A percentile compares a stretch with the other conserved stretches of the same genome.
These are phyloP conservation scores for Colletotrichum chrysophilum DNA, from an alignment of 2,329 filamentous ascomycete species.

Conservation along the genomic window DNA sequence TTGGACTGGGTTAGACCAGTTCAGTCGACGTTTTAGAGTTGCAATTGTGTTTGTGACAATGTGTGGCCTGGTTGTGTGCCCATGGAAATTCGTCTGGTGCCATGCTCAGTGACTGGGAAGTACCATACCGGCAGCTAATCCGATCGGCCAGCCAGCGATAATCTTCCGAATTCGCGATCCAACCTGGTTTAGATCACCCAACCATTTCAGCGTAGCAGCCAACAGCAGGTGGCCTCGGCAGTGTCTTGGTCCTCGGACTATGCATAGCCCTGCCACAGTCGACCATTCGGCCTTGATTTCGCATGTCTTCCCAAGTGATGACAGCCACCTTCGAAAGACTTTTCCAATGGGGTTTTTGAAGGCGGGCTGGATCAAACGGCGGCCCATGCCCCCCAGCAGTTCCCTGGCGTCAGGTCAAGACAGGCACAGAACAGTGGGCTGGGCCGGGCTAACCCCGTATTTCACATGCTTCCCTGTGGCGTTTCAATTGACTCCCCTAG, in stretches of 20 bases:
- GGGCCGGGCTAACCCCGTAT: not conserved
- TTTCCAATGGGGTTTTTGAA: not conserved
- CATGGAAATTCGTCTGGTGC: not conserved
- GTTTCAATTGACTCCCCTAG: constrained; percentile 14
- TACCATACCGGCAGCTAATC: not conserved
- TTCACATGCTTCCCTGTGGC: constrained; percentile 14
- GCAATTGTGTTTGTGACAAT: not conserved
- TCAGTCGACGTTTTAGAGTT: not conserved
- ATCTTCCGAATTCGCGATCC: not conserved
- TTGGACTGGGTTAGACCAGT: not conserved
- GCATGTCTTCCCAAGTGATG: not conserved
- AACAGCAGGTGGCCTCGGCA: not conserved
- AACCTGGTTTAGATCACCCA: not conserved
- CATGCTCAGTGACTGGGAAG: not conserved
- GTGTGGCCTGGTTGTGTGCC: not conserved
- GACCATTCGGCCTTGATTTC: not conserved
- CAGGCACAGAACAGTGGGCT: not conserved
- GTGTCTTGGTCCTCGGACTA: not conserved
- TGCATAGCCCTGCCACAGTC: not conserved
- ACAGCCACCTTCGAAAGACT: not conserved
- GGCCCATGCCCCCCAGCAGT: not conserved
- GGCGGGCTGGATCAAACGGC: not conserved
- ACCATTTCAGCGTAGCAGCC: not conserved
- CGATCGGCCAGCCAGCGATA: not conserved
- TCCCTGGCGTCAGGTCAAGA: not conserved